A percentile compares a stretch with the other conserved stretches of the same genome.
Evolutionary conservation across 495 filamentous ascomycete species (phyloP).

Genomic region (Penicillium odoratum): DNA sequence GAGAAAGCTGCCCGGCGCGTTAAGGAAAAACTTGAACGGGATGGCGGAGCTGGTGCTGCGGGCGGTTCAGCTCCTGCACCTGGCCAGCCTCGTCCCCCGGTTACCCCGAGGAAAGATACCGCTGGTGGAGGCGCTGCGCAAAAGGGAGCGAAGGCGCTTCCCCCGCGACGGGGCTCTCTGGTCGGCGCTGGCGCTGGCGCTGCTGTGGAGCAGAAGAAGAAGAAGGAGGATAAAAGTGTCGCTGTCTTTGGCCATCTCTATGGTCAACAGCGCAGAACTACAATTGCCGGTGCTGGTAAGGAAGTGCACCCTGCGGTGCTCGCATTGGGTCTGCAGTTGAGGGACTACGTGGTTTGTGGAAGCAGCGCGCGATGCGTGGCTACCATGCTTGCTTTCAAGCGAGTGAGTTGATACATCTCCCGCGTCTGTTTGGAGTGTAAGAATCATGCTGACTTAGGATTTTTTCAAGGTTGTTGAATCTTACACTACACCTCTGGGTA

Average conservation of each 20-base stretch:
- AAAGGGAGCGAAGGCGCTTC: slow-evolving; percentile 42
- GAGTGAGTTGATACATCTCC: slow-evolving; percentile 52
- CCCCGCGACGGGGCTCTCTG: slow-evolving; percentile 36
- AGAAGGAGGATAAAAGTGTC: slow-evolving; percentile 67
- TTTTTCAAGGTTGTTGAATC: slow-evolving; percentile 74
- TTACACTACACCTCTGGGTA: slow-evolving; percentile 82
- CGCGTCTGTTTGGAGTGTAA: background rate
- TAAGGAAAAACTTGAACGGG: slow-evolving; percentile 53
- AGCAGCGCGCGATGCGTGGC: slow-evolving; percentile 86
- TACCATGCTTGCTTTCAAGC: slow-evolving; percentile 84
- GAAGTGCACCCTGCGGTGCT: slow-evolving; percentile 90
- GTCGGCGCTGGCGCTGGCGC: slow-evolving; percentile 17
- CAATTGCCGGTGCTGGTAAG: slow-evolving; percentile 72
- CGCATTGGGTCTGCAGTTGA: slow-evolving; percentile 85
- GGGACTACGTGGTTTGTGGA: slow-evolving; percentile 83
- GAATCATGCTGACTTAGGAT: slow-evolving; percentile 4
- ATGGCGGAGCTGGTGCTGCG: slow-evolving; percentile 31
- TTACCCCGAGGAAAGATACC: slow-evolving; percentile 50
- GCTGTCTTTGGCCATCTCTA: slow-evolving; percentile 85
- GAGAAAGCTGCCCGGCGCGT: slow-evolving; percentile 76
- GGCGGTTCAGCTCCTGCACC: slow-evolving; percentile 23
- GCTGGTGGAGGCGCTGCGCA: slow-evolving; percentile 25
- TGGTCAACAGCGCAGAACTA: slow-evolving; percentile 67
- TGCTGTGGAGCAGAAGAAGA: slow-evolving; percentile 44
- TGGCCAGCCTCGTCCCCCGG: slow-evolving; percentile 22